Evolutionary conservation across 305 asterid genomes (phyloP).

Genomic region (Fraxinus nigra): DNA sequence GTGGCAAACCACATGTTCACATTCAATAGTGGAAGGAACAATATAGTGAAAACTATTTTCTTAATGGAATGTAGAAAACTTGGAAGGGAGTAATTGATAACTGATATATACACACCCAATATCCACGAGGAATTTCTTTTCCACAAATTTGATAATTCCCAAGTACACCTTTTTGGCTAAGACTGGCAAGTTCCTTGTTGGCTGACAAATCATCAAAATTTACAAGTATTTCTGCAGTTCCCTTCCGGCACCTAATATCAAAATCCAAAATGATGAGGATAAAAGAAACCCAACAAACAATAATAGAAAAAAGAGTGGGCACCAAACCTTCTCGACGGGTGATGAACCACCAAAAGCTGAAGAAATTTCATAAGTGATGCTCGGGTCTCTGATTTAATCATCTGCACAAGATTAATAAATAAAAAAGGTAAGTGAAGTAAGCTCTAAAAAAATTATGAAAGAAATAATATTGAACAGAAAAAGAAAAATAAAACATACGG

Average conservation of each 20-base stretch:
- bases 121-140: constrained; percentile 82
- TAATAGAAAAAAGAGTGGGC: constrained; percentile 4
- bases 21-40: not conserved
- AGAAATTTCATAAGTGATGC: constrained; percentile 62
- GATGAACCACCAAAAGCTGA: constrained; percentile 85
- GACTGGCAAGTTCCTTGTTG: constrained; percentile 37
- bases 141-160: constrained; percentile 69
- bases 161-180: constrained; percentile 36
- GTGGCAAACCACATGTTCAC: not conserved
- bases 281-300: constrained; percentile 6
- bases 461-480: not conserved
- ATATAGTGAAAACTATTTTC: not conserved
- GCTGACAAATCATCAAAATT: constrained; percentile 57
- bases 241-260: constrained; percentile 71
- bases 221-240: constrained; percentile 79
- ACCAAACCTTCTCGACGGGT: constrained; percentile 76
- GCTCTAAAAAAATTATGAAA: constrained; percentile 9
- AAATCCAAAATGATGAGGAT: constrained; percentile 16
- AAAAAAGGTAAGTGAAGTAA: constrained; percentile 14
- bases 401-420: constrained; percentile 36
- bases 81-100: constrained; percentile 11
- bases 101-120: constrained; percentile 61
- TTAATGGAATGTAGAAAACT: not conserved
- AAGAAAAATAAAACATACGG: constrained; percentile 1
- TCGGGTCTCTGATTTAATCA: constrained; percentile 67